A percentile compares a stretch with the other conserved stretches of the same genome.
These are phyloP conservation scores for Dactylellina leptospora DNA, from an alignment of 2,329 filamentous ascomycete species.

Conservation along the genomic window DNA sequence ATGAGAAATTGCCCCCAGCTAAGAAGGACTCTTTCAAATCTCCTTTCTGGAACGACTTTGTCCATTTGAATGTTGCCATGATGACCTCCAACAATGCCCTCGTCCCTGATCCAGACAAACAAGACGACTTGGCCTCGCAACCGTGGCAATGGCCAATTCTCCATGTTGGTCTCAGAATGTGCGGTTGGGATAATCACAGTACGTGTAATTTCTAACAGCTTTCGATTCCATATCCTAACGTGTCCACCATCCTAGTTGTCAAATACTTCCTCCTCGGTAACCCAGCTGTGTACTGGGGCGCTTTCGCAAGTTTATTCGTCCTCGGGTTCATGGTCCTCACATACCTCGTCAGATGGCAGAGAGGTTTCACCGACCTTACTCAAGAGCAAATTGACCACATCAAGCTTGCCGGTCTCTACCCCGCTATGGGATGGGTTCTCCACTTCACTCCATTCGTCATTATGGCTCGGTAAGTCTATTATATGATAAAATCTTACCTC, in stretches of 20 bases:
- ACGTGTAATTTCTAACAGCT: too few relatives aligned
- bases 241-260: slow-evolving; percentile 45
- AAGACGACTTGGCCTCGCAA: slow-evolving; percentile 93
- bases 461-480: slow-evolving; percentile 71
- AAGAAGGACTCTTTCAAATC: slow-evolving; percentile 94
- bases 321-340: slow-evolving; percentile 78
- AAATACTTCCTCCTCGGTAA: slow-evolving; percentile 99
- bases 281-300: slow-evolving; percentile 94
- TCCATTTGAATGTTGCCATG: slow-evolving; percentile 98
- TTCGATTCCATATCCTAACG: too few relatives aligned
- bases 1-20: slow-evolving; percentile 83
- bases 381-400: slow-evolving; percentile 87
- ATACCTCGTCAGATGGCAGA: slow-evolving; percentile 95
- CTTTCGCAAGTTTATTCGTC: slow-evolving; percentile 78
- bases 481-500: background rate
- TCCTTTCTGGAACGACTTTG: slow-evolving; percentile 95
- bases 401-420: slow-evolving; percentile 91
- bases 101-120: slow-evolving; percentile 97
- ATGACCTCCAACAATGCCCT: slow-evolving; percentile 99
- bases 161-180: slow-evolving; percentile 96
- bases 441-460: slow-evolving; percentile 95
- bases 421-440: slow-evolving; percentile 90
- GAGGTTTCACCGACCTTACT: slow-evolving; percentile 85
- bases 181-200: slow-evolving; percentile 92
- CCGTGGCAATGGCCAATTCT: slow-evolving; percentile 99